These are phyloP conservation scores for Globisporangium middletonii DNA, from an alignment of 352 stramenopile genomes.

Conservation along the genomic window DNA sequence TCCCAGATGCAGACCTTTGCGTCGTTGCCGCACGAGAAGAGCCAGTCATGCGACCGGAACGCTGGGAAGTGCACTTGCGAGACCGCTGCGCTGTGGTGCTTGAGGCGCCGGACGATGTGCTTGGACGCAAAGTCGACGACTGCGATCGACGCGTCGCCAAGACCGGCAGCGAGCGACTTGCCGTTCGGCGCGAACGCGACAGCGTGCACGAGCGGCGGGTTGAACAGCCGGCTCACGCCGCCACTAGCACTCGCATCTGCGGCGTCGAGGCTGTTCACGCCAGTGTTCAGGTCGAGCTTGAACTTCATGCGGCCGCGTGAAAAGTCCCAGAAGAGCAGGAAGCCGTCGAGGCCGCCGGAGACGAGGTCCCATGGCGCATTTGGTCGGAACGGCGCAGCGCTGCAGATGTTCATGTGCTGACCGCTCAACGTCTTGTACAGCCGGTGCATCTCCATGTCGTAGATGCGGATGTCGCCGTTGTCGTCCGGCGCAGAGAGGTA, in stretches of 20 bases:
- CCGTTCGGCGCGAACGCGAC: conserved; percentile 59
- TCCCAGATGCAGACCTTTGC: conserved; percentile 61
- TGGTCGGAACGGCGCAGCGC: conserved; percentile 54
- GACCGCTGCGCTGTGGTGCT: conserved; percentile 45
- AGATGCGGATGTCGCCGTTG: conserved; percentile 60
- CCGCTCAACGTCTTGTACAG: conserved; percentile 62
- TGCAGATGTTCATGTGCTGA: conserved; percentile 71
- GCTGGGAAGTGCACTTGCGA: conserved; percentile 60
- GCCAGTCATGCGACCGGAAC: conserved; percentile 39
- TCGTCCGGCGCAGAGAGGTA: conserved; percentile 65
- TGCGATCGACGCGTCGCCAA: conserved; percentile 58
- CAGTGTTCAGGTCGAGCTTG: conserved; percentile 59
- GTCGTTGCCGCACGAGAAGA: conserved; percentile 66
- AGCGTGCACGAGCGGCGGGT: conserved; percentile 66
- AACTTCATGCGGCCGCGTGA: conserved; percentile 60
- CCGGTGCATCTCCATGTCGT: conserved; percentile 45
- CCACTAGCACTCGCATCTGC: background rate
- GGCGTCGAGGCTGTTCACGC: conserved; percentile 26
- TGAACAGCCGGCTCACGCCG: conserved; percentile 56
- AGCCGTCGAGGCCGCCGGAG: conserved; percentile 61
- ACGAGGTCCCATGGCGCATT: conserved; percentile 71
- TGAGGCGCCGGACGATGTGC: conserved; percentile 42
- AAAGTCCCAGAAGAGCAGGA: conserved; percentile 77
- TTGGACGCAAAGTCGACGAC: conserved; percentile 57
- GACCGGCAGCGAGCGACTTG: conserved; percentile 53